Evolutionary conservation across 768 basidiomycete species (phyloP).

Genomic region (Lentinula sp.): DNA sequence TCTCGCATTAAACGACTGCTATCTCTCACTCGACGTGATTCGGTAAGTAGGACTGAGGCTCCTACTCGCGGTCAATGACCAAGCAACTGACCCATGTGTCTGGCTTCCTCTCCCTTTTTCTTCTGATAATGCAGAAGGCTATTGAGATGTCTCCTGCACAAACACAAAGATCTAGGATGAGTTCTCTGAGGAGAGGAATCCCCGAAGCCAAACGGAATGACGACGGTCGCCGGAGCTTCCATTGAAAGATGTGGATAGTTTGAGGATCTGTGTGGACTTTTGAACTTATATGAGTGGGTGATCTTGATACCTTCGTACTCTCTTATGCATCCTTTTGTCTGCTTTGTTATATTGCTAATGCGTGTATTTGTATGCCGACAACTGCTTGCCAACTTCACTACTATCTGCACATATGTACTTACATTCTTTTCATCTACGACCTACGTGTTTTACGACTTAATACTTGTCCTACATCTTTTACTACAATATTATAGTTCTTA

Average conservation of each 20-base stretch:
- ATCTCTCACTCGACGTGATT: constrained; percentile 13
- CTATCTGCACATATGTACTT: background rate
- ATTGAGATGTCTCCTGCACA: constrained; percentile 21
- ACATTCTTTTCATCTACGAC: background rate
- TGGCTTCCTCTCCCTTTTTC: background rate
- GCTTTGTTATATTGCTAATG: background rate
- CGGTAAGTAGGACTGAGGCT: constrained; percentile 5
- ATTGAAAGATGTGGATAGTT: constrained; percentile 14
- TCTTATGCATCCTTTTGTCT: background rate
- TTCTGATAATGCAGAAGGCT: constrained; percentile 7
- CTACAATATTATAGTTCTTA: background rate
- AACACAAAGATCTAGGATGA: constrained; percentile 25
- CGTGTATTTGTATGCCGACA: background rate
- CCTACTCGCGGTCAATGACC: background rate
- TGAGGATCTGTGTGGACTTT: background rate
- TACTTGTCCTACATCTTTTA: background rate
- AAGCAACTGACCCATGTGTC: constrained; percentile 9
- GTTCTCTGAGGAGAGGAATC: constrained; percentile 17
- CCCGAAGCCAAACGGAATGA: constrained; percentile 32
- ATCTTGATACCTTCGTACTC: background rate
- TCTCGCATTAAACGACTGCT: constrained; percentile 17
- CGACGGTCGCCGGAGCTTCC: constrained; percentile 28
- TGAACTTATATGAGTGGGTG: background rate
- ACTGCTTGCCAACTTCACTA: background rate
- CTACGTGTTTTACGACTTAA: background rate